Conservation (phyloP, 106 monocot species). For the Dactylorhiza incarnata region DNA sequence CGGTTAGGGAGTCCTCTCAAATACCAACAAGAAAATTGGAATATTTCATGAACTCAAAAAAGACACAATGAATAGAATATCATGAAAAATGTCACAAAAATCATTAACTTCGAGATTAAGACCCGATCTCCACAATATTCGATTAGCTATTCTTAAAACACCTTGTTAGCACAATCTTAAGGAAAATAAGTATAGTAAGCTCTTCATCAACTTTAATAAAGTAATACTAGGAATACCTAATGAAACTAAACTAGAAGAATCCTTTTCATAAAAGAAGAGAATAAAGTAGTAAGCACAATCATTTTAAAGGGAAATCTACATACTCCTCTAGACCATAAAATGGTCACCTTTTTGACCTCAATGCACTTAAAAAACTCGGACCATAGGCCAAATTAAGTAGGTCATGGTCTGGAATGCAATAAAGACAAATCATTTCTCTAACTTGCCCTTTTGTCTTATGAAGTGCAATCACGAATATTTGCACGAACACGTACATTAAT, state of each 20-base stretch:
- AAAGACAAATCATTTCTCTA: neutral
- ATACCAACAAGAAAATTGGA: slow-evolving; percentile 13
- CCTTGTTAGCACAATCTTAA: slow-evolving; percentile 5
- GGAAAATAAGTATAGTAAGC: slow-evolving; percentile 9
- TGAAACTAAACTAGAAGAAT: slow-evolving; percentile 5
- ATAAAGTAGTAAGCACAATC: slow-evolving; percentile 11
- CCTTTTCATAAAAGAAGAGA: slow-evolving; percentile 16
- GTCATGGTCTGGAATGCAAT: neutral
- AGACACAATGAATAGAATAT: neutral
- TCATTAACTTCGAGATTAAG: neutral
- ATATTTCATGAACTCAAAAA: slow-evolving; percentile 14
- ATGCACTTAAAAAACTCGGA: neutral
- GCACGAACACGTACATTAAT: neutral
- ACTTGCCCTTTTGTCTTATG: neutral
- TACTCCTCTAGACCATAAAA: neutral
- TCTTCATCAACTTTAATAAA: slow-evolving; percentile 15
- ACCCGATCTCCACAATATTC: neutral
- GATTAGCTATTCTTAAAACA: neutral
- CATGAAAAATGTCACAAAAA: neutral
- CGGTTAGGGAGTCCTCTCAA: slow-evolving; percentile 8
- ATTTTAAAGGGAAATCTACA: slow-evolving; percentile 3
- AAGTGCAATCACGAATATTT: neutral
- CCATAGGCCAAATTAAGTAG: neutral
- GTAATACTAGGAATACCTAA: slow-evolving; percentile 24
- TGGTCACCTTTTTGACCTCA: neutral